Percentiles rank a stretch among this genome's conserved stretches.
Conservation (phyloP, 73 alveolate genomes). For the Symbiodinium natans region DNA sequence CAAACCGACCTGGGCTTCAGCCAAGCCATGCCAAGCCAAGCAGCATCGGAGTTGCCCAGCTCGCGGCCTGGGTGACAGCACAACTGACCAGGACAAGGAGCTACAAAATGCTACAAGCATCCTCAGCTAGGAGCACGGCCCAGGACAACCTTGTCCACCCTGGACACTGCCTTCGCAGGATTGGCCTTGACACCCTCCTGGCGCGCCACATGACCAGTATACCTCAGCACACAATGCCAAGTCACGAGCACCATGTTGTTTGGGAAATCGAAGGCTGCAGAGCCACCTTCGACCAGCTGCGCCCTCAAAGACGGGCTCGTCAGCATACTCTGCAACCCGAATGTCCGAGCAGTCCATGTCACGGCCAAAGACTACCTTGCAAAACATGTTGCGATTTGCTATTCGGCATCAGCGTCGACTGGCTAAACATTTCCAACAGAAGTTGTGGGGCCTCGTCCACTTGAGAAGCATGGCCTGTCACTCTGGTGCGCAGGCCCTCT, state of each 20-base stretch:
- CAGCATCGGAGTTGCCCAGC: not conserved
- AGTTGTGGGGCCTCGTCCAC: conserved; percentile 78
- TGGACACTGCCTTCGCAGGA: conserved; percentile 20
- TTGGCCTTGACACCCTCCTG: not conserved
- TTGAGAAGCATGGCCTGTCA: conserved; percentile 18
- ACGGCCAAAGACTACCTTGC: conserved; percentile 48
- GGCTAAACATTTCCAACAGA: no score
- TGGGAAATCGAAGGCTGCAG: not conserved
- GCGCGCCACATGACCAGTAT: not conserved
- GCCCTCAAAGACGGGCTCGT: conserved; percentile 26
- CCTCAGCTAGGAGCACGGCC: conserved; percentile 6
- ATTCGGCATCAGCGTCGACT: no score
- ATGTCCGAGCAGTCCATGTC: conserved; percentile 37
- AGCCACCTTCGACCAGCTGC: conserved; percentile 57
- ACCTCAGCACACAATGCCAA: not conserved
- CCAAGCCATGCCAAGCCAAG: not conserved
- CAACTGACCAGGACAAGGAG: no score
- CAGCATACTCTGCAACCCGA: conserved; percentile 27
- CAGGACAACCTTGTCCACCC: conserved; percentile 24
- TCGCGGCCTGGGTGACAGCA: no score
- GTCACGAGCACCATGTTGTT: not conserved
- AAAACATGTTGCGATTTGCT: not conserved
- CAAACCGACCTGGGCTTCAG: not conserved
- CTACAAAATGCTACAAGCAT: no score
- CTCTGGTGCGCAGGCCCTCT: conserved; percentile 23